Evolutionary conservation across 495 filamentous ascomycete genomes (phyloP).

Genomic region (Lasiosphaeriaceae sp.): DNA sequence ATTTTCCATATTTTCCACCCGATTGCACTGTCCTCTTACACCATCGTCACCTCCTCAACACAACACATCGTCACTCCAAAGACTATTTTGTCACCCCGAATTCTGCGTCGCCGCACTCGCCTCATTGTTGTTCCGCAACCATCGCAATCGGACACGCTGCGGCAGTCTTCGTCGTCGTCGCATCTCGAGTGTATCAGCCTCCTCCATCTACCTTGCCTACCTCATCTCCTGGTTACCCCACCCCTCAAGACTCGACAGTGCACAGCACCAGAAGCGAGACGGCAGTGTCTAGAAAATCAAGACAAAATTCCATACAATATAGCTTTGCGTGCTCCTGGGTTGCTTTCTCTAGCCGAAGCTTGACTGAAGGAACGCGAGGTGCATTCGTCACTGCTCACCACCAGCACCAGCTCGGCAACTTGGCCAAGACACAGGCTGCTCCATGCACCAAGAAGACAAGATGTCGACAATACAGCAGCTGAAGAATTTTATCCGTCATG

Average conservation of each 20-base stretch:
- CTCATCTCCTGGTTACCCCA: not conserved
- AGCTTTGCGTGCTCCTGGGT: not conserved
- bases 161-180: too few species aligned
- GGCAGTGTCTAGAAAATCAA: not conserved
- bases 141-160: too few species aligned
- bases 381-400: not conserved
- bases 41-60: conserved; percentile 2
- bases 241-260: not conserved
- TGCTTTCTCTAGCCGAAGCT: not conserved
- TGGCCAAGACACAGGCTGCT: not conserved
- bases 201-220: not conserved
- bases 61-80: not conserved
- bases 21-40: conserved; percentile 9
- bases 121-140: too few species aligned
- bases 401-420: not conserved
- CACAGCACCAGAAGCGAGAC: not conserved
- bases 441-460: conserved; percentile 13
- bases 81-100: not conserved
- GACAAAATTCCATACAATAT: not conserved
- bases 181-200: too few species aligned
- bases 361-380: not conserved
- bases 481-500: conserved; percentile 98
- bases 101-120: too few species aligned
- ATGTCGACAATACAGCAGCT: conserved; percentile 77
- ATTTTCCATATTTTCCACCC: conserved; percentile 15